Evolutionary conservation across 2,329 filamentous ascomycete species (phyloP).

Genomic region (Ilyonectria destructans): DNA sequence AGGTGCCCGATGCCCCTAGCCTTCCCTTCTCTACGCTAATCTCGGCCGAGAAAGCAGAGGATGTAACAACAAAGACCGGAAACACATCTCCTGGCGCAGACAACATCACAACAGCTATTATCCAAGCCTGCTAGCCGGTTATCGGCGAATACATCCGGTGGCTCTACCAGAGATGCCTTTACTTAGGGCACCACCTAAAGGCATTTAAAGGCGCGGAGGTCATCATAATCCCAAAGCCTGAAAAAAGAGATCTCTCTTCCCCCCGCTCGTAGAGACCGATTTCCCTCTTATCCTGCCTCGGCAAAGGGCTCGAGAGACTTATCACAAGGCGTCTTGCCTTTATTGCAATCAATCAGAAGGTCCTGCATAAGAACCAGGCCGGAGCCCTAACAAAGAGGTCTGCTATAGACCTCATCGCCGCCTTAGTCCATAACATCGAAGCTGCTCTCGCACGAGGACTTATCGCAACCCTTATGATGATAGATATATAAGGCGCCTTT

Average conservation of each 20-base stretch:
- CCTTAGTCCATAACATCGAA: conserved; percentile 41
- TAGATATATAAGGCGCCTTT: conserved; percentile 41
- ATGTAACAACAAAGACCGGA: no score
- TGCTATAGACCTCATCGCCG: conserved; percentile 17
- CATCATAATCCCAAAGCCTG: conserved; percentile 46
- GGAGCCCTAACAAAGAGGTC: conserved; percentile 46
- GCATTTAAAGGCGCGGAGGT: conserved; percentile 42
- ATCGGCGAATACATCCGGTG: conserved; percentile 22
- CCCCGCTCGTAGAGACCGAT: conserved; percentile 44
- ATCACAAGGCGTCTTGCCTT: conserved; percentile 42
- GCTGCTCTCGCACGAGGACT: conserved; percentile 27
- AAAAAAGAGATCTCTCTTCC: conserved; percentile 37
- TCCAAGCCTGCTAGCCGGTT: conserved; percentile 14
- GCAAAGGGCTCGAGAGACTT: conserved; percentile 48
- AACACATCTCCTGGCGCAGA: conserved; percentile 30
- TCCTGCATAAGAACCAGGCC: conserved; percentile 41
- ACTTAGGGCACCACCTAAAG: conserved; percentile 40
- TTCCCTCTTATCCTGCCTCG: conserved; percentile 46
- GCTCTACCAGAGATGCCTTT: conserved; percentile 38
- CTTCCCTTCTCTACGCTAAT: no score
- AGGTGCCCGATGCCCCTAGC: no score
- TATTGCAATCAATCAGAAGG: conserved; percentile 35
- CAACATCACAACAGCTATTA: background rate
- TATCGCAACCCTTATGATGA: conserved; percentile 33
- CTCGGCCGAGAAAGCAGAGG: no score